phyloP scores from a whole-genome alignment of 2,329 filamentous ascomycete species.

The Elsinoe batatas region DNA sequence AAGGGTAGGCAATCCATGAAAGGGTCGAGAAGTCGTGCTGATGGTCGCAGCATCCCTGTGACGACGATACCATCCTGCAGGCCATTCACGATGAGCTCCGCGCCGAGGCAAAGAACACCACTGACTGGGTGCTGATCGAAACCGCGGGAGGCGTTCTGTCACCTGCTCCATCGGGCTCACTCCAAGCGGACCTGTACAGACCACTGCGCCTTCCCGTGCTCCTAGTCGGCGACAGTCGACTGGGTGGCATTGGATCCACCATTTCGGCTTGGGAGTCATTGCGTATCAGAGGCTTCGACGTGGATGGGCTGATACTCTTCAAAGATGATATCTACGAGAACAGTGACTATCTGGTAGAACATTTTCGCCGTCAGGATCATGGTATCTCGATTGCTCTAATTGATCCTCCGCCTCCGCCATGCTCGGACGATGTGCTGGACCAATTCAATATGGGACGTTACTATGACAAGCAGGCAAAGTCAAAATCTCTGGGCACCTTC shows the following conservation, averaged over 20 bases:
- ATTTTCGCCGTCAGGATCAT: conserved; percentile 42
- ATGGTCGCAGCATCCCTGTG: not conserved
- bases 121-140: conserved; percentile 61
- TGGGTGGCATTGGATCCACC: conserved; percentile 72
- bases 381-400: not conserved
- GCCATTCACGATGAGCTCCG: conserved; percentile 33
- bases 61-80: conserved; percentile 26
- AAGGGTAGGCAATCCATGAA: not conserved
- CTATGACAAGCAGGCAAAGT: conserved; percentile 43
- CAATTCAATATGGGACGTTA: conserved; percentile 51
- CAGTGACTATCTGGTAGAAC: conserved; percentile 54
- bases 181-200: conserved; percentile 69
- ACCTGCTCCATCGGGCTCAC: conserved; percentile 62
- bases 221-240: conserved; percentile 62
- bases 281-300: conserved; percentile 65
- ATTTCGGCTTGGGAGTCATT: conserved; percentile 74
- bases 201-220: conserved; percentile 64
- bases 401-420: conserved; percentile 47
- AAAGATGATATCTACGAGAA: conserved; percentile 57
- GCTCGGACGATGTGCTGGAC: conserved; percentile 39
- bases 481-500: conserved; percentile 34
- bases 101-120: conserved; percentile 32
- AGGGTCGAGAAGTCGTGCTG: not conserved
- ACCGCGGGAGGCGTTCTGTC: conserved; percentile 78
- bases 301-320: conserved; percentile 62